Percentiles rank a stretch among this genome's conserved stretches.
Conservation (phyloP, 1,139 yeast species). For the Blastobotrys aristatus region DNA sequence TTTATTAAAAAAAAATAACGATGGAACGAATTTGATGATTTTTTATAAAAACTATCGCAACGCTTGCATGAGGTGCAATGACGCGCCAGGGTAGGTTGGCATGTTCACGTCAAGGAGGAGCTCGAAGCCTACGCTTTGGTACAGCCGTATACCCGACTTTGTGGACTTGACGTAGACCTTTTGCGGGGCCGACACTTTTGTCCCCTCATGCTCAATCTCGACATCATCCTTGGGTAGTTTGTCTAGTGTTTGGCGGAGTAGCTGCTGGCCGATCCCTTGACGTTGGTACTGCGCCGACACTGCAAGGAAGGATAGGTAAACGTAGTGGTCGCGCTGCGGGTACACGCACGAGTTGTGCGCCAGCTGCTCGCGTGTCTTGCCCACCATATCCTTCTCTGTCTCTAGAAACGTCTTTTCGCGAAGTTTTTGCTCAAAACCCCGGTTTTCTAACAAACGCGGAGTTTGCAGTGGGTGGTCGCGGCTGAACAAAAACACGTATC, state of each 20-base stretch:
- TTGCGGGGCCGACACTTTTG: not conserved
- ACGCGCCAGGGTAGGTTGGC: not conserved
- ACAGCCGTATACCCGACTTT: not conserved
- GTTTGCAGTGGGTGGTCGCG: not conserved
- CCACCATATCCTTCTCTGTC: not conserved
- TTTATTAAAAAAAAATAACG: not conserved
- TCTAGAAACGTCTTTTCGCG: not conserved
- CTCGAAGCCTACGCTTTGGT: not conserved
- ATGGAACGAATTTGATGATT: not conserved
- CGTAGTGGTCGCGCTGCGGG: not conserved
- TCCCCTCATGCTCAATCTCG: not conserved
- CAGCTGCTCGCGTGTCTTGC: not conserved
- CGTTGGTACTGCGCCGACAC: not conserved
- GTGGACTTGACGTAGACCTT: slow-evolving; percentile 2
- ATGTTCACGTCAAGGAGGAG: not conserved
- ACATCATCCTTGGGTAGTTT: not conserved
- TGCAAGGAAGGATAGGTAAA: not conserved
- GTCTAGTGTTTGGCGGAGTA: not conserved
- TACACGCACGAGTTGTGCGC: not conserved
- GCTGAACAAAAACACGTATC: not conserved
- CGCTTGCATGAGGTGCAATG: not conserved
- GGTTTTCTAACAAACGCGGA: not conserved
- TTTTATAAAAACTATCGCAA: not conserved
- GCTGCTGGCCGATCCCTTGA: not conserved
- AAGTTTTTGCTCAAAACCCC: not conserved